phyloP scores from a whole-genome alignment of 495 filamentous ascomycete species.

The Aspergillus nidulans region DNA sequence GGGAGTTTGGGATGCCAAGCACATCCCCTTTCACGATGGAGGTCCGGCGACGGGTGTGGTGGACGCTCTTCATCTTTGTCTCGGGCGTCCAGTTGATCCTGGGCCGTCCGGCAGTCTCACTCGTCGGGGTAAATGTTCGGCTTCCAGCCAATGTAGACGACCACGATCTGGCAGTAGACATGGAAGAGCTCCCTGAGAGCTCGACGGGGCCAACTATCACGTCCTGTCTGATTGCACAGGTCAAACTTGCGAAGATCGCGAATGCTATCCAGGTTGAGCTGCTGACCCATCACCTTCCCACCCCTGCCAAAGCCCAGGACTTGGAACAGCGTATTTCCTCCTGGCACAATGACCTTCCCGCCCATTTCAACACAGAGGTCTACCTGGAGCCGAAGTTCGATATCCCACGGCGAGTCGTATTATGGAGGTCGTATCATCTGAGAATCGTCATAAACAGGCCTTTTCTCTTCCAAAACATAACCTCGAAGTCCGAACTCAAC shows the following conservation, averaged over 20 bases:
- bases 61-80: constrained; percentile 25
- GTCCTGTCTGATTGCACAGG: constrained; percentile 19
- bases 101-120: constrained; percentile 18
- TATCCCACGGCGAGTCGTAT: constrained; percentile 11
- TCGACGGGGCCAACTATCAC: constrained; percentile 17
- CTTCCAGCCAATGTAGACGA: constrained; percentile 22
- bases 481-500: constrained; percentile 12
- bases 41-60: constrained; percentile 37
- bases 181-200: constrained; percentile 17
- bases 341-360: constrained; percentile 17
- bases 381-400: constrained; percentile 15
- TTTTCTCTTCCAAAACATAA: constrained; percentile 19
- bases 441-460: constrained; percentile 23
- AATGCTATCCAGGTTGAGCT: constrained; percentile 23
- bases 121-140: constrained; percentile 19
- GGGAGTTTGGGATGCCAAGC: constrained; percentile 23
- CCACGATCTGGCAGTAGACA: constrained; percentile 21
- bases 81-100: constrained; percentile 19
- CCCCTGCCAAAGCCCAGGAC: constrained; percentile 14
- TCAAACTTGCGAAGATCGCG: constrained; percentile 24
- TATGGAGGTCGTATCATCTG: constrained; percentile 21
- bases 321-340: constrained; percentile 14
- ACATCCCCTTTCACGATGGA: constrained; percentile 27
- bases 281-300: constrained; percentile 18
- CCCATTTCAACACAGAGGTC: constrained; percentile 10